These are phyloP conservation scores for Phytophthora ohioensis DNA, from an alignment of 352 stramenopile species.

Conservation along the genomic window DNA sequence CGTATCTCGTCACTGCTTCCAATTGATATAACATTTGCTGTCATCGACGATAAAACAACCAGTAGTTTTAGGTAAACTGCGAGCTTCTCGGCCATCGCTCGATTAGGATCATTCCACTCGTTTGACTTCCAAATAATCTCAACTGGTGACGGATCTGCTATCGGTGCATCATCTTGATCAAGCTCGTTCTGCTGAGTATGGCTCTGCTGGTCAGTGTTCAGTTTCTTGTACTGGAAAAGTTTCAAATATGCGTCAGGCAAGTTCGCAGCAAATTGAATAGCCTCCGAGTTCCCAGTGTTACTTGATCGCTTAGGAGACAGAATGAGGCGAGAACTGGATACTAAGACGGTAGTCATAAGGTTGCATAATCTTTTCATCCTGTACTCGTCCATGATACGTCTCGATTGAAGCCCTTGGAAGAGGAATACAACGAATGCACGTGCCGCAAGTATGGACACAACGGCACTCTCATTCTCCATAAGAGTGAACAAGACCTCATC, in stretches of 20 bases:
- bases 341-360: constrained; percentile 22
- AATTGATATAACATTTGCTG: constrained; percentile 25
- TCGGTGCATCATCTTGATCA: constrained; percentile 11
- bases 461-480: constrained; percentile 17
- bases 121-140: constrained; percentile 12
- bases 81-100: constrained; percentile 18
- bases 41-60: constrained; percentile 30
- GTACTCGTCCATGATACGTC: constrained; percentile 11
- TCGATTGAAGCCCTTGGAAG: constrained; percentile 26
- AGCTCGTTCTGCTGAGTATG: constrained; percentile 5
- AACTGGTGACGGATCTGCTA: background rate
- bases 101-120: constrained; percentile 26
- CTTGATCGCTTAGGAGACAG: constrained; percentile 18
- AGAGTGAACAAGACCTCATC: constrained; percentile 30
- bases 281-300: constrained; percentile 9
- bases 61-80: constrained; percentile 21
- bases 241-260: constrained; percentile 1
- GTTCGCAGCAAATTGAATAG: constrained; percentile 27
- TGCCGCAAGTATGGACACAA: constrained; percentile 23
- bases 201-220: constrained; percentile 15
- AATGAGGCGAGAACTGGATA: constrained; percentile 10
- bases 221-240: constrained; percentile 8
- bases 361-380: constrained; percentile 28
- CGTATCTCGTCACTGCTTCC: constrained; percentile 28
- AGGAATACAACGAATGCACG: constrained; percentile 10